Percentiles rank a stretch among this genome's conserved stretches.
Conservation (phyloP, 2,329 filamentous ascomycete genomes). For the Gliomastix tumulicola region DNA sequence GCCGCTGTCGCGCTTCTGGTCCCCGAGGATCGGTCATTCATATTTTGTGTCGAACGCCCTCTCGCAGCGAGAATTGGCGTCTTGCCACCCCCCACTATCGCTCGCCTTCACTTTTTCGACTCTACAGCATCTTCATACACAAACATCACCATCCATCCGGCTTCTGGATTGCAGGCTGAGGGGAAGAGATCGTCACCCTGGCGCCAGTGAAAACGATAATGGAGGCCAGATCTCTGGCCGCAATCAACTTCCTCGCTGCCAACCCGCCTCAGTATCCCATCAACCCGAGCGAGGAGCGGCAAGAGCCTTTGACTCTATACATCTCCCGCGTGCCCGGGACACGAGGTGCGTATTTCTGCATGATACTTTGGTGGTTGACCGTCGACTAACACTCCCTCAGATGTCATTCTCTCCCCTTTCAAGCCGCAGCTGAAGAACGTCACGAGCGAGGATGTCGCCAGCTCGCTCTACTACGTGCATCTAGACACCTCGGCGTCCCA, state of each 20-base stretch:
- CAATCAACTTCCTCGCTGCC: conserved; percentile 71
- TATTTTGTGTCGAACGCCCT: too few species aligned
- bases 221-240: conserved; percentile 77
- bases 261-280: conserved; percentile 83
- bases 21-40: too few species aligned
- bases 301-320: conserved; percentile 75
- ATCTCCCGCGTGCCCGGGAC: conserved; percentile 91
- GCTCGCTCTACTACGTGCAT: conserved; percentile 87
- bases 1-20: too few species aligned
- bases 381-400: conserved; percentile 33
- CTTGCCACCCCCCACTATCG: too few species aligned
- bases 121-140: too few species aligned
- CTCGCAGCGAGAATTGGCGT: too few species aligned
- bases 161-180: too few species aligned
- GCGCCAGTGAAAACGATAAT: too few species aligned
- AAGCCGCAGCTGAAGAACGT: conserved; percentile 87
- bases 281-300: conserved; percentile 61
- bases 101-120: too few species aligned
- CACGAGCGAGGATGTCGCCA: conserved; percentile 77
- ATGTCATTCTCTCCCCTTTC: conserved; percentile 85
- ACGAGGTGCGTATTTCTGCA: conserved; percentile 51
- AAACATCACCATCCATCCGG: too few species aligned
- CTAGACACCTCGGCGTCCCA: conserved; percentile 27
- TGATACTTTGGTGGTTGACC: not conserved
- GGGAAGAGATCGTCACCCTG: too few species aligned